Percentiles rank a stretch among this genome's conserved stretches.
phyloP scores from a whole-genome alignment of 2,329 filamentous ascomycete genomes.

The Corinectria fuckeliana region DNA sequence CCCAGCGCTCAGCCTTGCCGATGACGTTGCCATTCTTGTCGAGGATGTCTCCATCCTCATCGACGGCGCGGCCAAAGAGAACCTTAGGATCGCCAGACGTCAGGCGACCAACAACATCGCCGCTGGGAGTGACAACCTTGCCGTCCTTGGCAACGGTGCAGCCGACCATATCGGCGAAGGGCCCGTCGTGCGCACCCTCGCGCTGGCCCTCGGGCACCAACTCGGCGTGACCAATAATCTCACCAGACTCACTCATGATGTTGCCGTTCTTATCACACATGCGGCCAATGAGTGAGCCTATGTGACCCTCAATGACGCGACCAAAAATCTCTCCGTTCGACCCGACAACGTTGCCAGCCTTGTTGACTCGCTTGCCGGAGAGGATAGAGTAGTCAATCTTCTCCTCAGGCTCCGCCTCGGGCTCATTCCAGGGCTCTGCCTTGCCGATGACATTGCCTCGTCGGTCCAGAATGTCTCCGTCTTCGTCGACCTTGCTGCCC shows the following conservation, averaged over 20 bases:
- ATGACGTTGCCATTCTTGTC: slow-evolving; percentile 73
- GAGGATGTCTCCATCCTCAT: slow-evolving; percentile 82
- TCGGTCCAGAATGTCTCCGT: slow-evolving; percentile 82
- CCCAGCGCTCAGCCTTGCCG: slow-evolving; percentile 66
- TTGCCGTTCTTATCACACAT: slow-evolving; percentile 75
- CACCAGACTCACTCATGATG: slow-evolving; percentile 72
- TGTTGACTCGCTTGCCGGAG: slow-evolving; percentile 62
- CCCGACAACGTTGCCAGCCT: slow-evolving; percentile 65
- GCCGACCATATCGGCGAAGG: slow-evolving; percentile 70
- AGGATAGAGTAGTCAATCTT: slow-evolving; percentile 59
- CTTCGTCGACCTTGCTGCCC: slow-evolving; percentile 78
- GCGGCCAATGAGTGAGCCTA: slow-evolving; percentile 69
- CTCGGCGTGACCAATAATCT: slow-evolving; percentile 67
- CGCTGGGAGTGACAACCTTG: slow-evolving; percentile 69
- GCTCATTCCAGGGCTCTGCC: slow-evolving; percentile 62
- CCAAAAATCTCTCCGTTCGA: slow-evolving; percentile 66
- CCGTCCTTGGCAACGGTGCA: slow-evolving; percentile 73
- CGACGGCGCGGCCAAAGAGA: slow-evolving; percentile 75
- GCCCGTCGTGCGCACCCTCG: slow-evolving; percentile 67
- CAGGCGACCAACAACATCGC: slow-evolving; percentile 75
- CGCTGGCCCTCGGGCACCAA: slow-evolving; percentile 65
- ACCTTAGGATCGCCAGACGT: slow-evolving; percentile 74
- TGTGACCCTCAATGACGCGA: slow-evolving; percentile 70
- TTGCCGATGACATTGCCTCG: slow-evolving; percentile 67
- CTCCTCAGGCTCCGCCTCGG: slow-evolving; percentile 53